Percentiles rank a stretch among this genome's conserved stretches.
phyloP scores from a whole-genome alignment of 345 rosid species.

The Arabis alpina region DNA sequence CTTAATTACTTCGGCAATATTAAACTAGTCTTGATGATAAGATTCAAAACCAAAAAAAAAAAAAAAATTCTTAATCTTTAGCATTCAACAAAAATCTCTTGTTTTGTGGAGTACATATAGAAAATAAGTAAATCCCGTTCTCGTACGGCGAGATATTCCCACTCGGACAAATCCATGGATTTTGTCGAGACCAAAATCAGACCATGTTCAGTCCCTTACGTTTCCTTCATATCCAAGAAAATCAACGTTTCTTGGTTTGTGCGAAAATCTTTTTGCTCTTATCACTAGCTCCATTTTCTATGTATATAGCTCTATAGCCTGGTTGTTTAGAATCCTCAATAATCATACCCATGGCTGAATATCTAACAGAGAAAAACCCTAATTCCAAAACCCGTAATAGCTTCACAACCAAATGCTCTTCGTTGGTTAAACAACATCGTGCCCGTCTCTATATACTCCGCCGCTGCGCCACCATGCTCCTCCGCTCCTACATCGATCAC shows the following conservation, averaged over 20 bases:
- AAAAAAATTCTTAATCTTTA: too few species aligned
- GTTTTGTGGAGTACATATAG: background rate
- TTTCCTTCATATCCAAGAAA: conserved; percentile 17
- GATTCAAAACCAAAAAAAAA: too few species aligned
- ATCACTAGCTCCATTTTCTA: conserved; percentile 8
- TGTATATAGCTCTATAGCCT: conserved; percentile 14
- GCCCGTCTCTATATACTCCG: conserved; percentile 63
- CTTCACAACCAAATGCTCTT: conserved; percentile 59
- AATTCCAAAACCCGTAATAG: conserved; percentile 25
- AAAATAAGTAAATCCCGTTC: background rate
- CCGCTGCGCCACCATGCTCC: conserved; percentile 71
- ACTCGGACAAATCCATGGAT: background rate
- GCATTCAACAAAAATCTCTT: too few species aligned
- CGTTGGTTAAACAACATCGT: conserved; percentile 58
- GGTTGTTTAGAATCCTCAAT: background rate
- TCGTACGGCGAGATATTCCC: conserved; percentile 17
- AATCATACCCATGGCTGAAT: conserved; percentile 40
- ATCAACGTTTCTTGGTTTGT: conserved; percentile 5
- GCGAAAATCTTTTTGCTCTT: conserved; percentile 5
- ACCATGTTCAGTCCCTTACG: conserved; percentile 11
- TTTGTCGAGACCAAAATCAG: conserved; percentile 14
- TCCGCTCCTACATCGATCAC: conserved; percentile 59
- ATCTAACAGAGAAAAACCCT: conserved; percentile 34
- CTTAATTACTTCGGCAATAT: too few species aligned
- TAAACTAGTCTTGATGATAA: too few species aligned